Conservation (phyloP, 2,329 filamentous ascomycete genomes). For the Aureobasidium musti region DNA sequence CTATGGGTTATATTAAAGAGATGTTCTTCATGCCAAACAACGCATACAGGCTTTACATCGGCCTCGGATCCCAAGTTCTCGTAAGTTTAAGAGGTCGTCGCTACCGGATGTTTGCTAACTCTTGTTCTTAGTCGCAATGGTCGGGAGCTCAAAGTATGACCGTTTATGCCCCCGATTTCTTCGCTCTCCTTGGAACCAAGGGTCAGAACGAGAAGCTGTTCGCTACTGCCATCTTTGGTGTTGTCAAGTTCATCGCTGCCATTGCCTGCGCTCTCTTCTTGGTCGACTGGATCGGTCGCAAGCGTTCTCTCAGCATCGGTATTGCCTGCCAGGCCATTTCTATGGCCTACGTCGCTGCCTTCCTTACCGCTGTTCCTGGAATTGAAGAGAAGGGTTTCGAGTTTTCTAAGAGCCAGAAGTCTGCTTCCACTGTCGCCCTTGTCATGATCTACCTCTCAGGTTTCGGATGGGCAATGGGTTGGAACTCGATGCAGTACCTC, state of each 20-base stretch:
- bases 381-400: constrained; percentile 51
- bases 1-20: constrained; percentile 65
- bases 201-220: constrained; percentile 68
- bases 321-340: constrained; percentile 51
- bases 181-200: constrained; percentile 67
- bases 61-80: constrained; percentile 66
- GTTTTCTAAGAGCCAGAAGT: constrained; percentile 54
- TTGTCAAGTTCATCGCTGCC: constrained; percentile 68
- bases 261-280: constrained; percentile 72
- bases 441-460: constrained; percentile 58
- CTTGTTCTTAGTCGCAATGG: constrained; percentile 59
- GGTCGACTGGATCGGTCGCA: constrained; percentile 74
- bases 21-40: constrained; percentile 68
- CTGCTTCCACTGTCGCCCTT: constrained; percentile 66
- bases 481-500: constrained; percentile 78
- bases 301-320: constrained; percentile 54
- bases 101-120: no score
- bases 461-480: constrained; percentile 68
- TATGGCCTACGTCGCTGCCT: constrained; percentile 56
- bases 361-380: constrained; percentile 56
- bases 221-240: constrained; percentile 71
- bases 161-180: constrained; percentile 71
- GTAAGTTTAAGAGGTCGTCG: no score
- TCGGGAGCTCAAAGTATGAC: constrained; percentile 69
- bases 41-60: constrained; percentile 69